Conservation (phyloP, 208 protist species). For the Willaertia magna region DNA sequence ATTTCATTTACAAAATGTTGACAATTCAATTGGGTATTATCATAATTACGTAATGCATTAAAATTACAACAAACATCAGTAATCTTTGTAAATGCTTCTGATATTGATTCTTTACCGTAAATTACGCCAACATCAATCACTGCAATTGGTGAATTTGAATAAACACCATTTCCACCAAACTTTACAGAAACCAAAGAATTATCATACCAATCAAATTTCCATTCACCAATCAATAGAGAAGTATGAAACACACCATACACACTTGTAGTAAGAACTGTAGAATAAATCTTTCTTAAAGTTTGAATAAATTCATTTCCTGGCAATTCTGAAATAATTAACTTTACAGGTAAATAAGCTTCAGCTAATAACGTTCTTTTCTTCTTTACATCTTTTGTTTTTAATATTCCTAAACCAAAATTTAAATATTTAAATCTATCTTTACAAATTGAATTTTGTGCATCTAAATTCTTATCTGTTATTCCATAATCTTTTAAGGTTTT, state of each 20-base stretch:
- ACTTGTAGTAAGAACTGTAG: background rate
- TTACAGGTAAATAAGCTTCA: background rate
- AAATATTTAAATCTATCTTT: slow-evolving; percentile 2
- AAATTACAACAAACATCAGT: background rate
- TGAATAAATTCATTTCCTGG: background rate
- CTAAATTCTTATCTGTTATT: background rate
- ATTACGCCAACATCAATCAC: background rate
- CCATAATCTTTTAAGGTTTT: too few species aligned
- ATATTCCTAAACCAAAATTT: too few species aligned
- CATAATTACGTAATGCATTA: background rate
- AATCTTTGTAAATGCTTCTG: background rate
- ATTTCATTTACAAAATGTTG: background rate
- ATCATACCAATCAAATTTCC: background rate
- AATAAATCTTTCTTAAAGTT: background rate
- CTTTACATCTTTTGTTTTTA: too few species aligned
- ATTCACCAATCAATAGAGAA: background rate
- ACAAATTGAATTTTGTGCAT: background rate
- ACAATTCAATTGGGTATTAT: background rate
- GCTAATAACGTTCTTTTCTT: too few species aligned
- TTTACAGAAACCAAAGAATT: background rate
- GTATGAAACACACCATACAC: background rate
- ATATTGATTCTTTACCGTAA: background rate
- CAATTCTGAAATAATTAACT: background rate
- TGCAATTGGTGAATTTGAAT: background rate
- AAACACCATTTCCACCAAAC: background rate